Base-by-base conservation (phyloP, 2,329 filamentous ascomycete genomes). In the Diaporthe citriasiana region DNA sequence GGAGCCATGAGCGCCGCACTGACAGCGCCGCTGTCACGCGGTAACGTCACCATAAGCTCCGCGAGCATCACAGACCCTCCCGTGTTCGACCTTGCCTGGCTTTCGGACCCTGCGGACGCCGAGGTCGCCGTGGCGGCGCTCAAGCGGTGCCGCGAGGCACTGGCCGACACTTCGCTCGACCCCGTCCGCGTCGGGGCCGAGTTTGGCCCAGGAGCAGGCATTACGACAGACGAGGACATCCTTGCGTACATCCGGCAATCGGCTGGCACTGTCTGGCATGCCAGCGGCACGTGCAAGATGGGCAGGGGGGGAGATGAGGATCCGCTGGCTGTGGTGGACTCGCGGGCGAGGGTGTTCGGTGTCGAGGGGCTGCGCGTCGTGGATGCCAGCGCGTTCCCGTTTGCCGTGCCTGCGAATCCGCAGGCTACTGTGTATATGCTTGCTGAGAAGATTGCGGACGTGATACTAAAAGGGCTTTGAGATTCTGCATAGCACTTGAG, bases 361-460 rank as follows among this genome's bases (percentile, higher is more conserved):
- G 79, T 88, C 30, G 82, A 83, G 69, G 83, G 83, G 30, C 79
- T 88, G 30, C 81, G 86, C 8, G 82, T 88, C 0, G 83, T 84
- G 9, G 87, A 89, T 77, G 86, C 87, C 0, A 85, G 83, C 10
- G 77, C 87, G 7, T 83, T 88, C 68, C 87, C 86, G 4, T 80
- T 87, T 83, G 85, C 80, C 82, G 84, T 71, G 81, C 86, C 79
- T 83, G 85, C 76, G 19, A 82, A 87, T 12, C 84, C 87, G 51
- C 86, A 89, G 77, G 86, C 85, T 71, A 84, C 84, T 0, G 86
- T 89, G 4, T 89, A 89, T 77, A 87, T 86, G 80, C 79, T 88
- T 76, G 87, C 81, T 13, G 88, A 89, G 78, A 88, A 86, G 79
- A 77, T 74, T 5, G 79, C 83, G 57, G 56, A 71, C 9, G 75